Conservation (phyloP, 805 yeast genomes). For the Candida hungchunana region DNA sequence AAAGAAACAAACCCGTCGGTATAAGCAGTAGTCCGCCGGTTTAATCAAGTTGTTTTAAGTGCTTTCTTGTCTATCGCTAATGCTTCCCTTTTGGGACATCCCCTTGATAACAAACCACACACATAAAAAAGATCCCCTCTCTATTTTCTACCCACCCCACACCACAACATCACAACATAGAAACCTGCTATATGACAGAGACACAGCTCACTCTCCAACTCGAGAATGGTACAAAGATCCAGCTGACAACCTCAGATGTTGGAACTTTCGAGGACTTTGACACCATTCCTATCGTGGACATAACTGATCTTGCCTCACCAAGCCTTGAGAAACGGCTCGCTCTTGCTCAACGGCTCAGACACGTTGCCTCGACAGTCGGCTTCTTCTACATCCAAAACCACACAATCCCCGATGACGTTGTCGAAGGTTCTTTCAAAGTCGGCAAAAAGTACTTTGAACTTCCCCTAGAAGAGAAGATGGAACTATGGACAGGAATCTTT, state of each 20-base stretch:
- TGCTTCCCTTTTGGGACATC: too few relatives aligned
- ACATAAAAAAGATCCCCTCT: too few relatives aligned
- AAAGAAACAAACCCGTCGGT: too few relatives aligned
- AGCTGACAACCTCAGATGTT: slow-evolving; percentile 7
- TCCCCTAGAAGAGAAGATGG: slow-evolving; percentile 26
- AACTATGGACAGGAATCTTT: slow-evolving; percentile 23
- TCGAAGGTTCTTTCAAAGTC: slow-evolving; percentile 21
- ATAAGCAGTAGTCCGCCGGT: too few relatives aligned
- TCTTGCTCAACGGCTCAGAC: slow-evolving; percentile 21
- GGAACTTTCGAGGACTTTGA: slow-evolving; percentile 11
- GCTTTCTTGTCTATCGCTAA: too few relatives aligned
- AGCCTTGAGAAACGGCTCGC: slow-evolving; percentile 14
- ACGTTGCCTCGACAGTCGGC: slow-evolving; percentile 27
- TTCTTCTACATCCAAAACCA: slow-evolving; percentile 31
- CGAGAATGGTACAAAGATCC: slow-evolving; percentile 12
- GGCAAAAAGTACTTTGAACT: slow-evolving; percentile 27
- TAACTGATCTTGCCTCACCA: slow-evolving; percentile 3
- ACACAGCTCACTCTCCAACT: slow-evolving; percentile 5
- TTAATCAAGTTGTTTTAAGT: too few relatives aligned
- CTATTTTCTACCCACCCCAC: too few relatives aligned
- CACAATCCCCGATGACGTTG: slow-evolving; percentile 23
- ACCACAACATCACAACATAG: too few relatives aligned
- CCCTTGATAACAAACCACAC: too few relatives aligned
- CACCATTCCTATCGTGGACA: slow-evolving; percentile 8
- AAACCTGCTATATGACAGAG: too few relatives aligned